Evolutionary conservation across 2,329 filamentous ascomycete genomes (phyloP).

Genomic region (Colletotrichum graminicola): DNA sequence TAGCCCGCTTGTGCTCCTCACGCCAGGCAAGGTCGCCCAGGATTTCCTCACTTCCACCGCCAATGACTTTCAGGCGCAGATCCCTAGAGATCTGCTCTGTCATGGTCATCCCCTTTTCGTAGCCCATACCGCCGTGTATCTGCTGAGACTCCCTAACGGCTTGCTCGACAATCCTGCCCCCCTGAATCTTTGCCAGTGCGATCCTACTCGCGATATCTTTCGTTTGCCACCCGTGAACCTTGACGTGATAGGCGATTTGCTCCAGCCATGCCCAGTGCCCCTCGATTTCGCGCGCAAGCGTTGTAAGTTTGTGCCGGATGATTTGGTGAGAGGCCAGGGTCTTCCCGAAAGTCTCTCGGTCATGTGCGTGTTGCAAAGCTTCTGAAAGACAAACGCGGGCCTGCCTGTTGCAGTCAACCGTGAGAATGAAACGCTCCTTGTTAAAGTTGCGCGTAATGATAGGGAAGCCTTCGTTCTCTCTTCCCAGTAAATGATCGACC

Average conservation of each 20-base stretch:
- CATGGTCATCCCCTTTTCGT: conserved; percentile 60
- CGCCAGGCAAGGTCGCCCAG: conserved; percentile 64
- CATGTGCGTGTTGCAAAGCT: conserved; percentile 63
- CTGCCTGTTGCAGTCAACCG: conserved; percentile 67
- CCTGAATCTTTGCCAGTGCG: conserved; percentile 60
- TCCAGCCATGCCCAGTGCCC: conserved; percentile 72
- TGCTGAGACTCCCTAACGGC: conserved; percentile 66
- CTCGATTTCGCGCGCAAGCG: conserved; percentile 70
- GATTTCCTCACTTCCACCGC: conserved; percentile 68
- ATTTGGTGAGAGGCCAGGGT: conserved; percentile 69
- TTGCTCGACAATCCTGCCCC: conserved; percentile 62
- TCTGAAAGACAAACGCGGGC: conserved; percentile 67
- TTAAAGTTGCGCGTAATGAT: conserved; percentile 73
- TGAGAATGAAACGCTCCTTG: conserved; percentile 69
- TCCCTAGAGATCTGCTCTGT: conserved; percentile 68
- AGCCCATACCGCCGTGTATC: conserved; percentile 65
- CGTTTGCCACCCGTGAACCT: conserved; percentile 46
- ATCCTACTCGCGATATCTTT: conserved; percentile 50
- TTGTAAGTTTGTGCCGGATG: conserved; percentile 71
- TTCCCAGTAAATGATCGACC: conserved; percentile 63
- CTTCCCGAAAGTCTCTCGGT: conserved; percentile 69
- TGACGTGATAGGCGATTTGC: conserved; percentile 68
- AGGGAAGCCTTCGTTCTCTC: conserved; percentile 67
- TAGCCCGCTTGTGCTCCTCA: conserved; percentile 53
- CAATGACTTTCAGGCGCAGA: conserved; percentile 64